These are phyloP conservation scores for Tolypocladium tundrense DNA, from an alignment of 2,329 filamentous ascomycete species.

Conservation along the genomic window DNA sequence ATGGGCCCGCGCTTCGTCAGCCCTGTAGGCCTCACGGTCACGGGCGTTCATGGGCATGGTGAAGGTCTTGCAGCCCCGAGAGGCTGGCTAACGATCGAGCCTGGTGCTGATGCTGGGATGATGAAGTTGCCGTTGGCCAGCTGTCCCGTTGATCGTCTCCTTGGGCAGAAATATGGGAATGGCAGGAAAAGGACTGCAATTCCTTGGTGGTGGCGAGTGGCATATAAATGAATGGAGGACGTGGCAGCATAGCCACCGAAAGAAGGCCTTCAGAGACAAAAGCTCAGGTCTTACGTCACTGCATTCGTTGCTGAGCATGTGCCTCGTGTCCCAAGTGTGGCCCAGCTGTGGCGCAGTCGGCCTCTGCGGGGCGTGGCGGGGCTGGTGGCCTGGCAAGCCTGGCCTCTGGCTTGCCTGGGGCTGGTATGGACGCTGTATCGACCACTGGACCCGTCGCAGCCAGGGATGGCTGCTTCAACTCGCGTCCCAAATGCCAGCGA, in stretches of 20 bases:
- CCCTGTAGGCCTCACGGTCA: conserved; percentile 28
- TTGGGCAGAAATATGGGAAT: not conserved
- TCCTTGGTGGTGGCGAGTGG: not conserved
- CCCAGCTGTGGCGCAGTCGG: not conserved
- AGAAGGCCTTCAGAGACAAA: not conserved
- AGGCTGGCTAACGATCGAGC: conserved; percentile 12
- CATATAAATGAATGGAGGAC: not conserved
- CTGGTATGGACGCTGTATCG: not conserved
- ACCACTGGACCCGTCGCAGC: not conserved
- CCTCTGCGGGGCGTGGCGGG: not conserved
- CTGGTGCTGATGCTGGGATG: not conserved
- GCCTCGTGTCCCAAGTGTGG: not conserved
- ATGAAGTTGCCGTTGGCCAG: not conserved
- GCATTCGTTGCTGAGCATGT: not conserved
- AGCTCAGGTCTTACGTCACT: conserved; percentile 2
- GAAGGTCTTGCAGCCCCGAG: conserved; percentile 15
- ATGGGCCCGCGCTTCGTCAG: conserved; percentile 25
- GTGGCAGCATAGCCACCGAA: conserved; percentile 1
- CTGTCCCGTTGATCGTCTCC: no score
- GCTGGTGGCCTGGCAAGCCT: not conserved
- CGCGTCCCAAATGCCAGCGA: not conserved
- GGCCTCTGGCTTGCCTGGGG: no score
- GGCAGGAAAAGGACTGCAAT: not conserved
- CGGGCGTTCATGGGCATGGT: conserved; percentile 23
- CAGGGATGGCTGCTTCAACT: not conserved